A percentile compares a stretch with the other conserved stretches of the same genome.
phyloP scores from a whole-genome alignment of 148 eudicot species.

The Nepenthes mirabilis region DNA sequence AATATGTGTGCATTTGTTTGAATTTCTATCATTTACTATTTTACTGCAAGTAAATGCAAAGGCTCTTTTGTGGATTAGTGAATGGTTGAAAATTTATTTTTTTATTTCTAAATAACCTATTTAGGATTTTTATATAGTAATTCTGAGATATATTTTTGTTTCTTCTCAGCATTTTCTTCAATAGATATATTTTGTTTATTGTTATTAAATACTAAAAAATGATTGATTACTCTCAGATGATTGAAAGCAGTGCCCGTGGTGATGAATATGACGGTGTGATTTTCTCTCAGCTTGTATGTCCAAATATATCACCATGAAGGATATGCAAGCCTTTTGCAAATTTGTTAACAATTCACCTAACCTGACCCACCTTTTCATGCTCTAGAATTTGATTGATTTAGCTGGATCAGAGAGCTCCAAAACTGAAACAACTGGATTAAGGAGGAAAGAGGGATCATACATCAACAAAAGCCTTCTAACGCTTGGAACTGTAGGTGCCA shows the following conservation, averaged over 20 bases:
- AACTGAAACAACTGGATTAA: conserved; percentile 93
- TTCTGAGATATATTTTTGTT: not conserved
- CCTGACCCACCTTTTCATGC: conserved; percentile 4
- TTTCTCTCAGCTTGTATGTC: conserved; percentile 88
- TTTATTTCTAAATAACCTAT: conserved; percentile 26
- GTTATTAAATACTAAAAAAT: not conserved
- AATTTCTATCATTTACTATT: no score
- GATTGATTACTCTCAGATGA: conserved; percentile 39
- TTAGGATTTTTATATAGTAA: no score
- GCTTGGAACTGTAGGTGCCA: conserved; percentile 69
- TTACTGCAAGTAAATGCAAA: no score
- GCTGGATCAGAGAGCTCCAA: conserved; percentile 99
- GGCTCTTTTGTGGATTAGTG: not conserved
- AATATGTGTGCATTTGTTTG: no score
- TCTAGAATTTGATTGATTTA: conserved; percentile 83
- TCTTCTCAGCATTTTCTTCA: not conserved
- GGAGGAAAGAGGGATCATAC: conserved; percentile 98
- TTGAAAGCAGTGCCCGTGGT: conserved; percentile 93
- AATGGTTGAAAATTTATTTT: not conserved
- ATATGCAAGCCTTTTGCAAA: not conserved
- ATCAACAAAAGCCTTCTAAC: conserved; percentile 96
- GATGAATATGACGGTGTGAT: conserved; percentile 97
- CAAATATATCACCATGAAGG: not conserved
- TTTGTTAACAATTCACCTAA: not conserved
- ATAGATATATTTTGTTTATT: not conserved